A percentile compares a stretch with the other conserved stretches of the same genome.
phyloP scores from a whole-genome alignment of 179 eudicot species.

The Nepenthes alata region DNA sequence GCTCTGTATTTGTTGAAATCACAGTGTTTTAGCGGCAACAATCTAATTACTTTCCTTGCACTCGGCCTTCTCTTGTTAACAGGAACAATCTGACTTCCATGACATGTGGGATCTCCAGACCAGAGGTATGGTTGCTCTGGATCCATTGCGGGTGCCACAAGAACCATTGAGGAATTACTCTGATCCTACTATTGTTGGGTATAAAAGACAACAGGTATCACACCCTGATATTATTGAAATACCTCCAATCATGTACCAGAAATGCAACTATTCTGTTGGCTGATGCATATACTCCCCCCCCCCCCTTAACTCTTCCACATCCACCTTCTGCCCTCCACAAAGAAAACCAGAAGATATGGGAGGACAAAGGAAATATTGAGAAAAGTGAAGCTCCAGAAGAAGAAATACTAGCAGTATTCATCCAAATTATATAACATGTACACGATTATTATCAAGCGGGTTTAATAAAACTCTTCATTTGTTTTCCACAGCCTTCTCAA shows the following conservation, averaged over 20 bases:
- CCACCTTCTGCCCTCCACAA: no score
- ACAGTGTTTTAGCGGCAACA: not conserved
- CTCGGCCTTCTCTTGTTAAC: slow-evolving; percentile 9
- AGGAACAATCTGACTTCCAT: slow-evolving; percentile 61
- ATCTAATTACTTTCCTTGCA: slow-evolving; percentile 3
- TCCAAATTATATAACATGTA: no score
- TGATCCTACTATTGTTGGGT: slow-evolving; percentile 38
- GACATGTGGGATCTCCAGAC: slow-evolving; percentile 50
- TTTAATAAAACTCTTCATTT: no score
- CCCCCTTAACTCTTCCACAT: no score
- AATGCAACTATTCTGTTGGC: no score
- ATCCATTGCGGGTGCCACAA: slow-evolving; percentile 43
- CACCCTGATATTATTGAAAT: not conserved
- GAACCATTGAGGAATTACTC: slow-evolving; percentile 29
- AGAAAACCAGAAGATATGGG: no score
- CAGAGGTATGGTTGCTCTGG: slow-evolving; percentile 37
- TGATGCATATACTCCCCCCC: no score
- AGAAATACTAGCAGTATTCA: no score
- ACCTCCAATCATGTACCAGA: not conserved
- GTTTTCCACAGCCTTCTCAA: slow-evolving; percentile 31
- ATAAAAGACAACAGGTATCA: slow-evolving; percentile 36
- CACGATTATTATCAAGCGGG: no score
- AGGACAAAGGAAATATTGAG: no score
- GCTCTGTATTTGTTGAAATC: no score
- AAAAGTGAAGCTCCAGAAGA: no score